phyloP scores from a whole-genome alignment of 371 early-diverging fungal genomes.

The Globomyces sp. region DNA sequence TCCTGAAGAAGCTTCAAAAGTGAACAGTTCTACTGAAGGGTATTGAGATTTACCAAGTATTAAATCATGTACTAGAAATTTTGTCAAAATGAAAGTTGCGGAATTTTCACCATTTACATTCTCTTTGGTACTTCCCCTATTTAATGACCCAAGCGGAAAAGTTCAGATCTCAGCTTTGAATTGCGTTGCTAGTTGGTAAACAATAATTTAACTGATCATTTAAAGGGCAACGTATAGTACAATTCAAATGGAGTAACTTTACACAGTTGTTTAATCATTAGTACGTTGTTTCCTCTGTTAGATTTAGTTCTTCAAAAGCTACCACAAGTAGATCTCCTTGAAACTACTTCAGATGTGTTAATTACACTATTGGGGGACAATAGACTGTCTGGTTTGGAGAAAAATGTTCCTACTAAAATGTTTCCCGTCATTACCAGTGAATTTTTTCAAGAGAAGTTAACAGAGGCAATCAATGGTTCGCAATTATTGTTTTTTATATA shows the following conservation, averaged over 20 bases:
- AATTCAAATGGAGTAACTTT: constrained; percentile 2
- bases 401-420: constrained; percentile 12
- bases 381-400: constrained; percentile 12
- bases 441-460: background rate
- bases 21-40: background rate
- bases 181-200: constrained; percentile 10
- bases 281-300: constrained; percentile 8
- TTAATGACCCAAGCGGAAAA: background rate
- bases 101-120: constrained; percentile 7
- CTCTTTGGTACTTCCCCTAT: background rate
- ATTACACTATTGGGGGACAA: constrained; percentile 10
- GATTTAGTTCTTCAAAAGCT: constrained; percentile 11
- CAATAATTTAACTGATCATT: too few relatives aligned
- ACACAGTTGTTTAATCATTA: background rate
- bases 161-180: constrained; percentile 1
- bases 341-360: constrained; percentile 16
- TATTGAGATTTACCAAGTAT: too few relatives aligned
- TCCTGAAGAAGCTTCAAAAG: constrained; percentile 12
- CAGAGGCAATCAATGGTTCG: background rate
- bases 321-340: constrained; percentile 7
- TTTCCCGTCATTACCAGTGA: background rate
- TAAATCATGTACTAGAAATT: too few relatives aligned
- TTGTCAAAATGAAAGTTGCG: constrained; percentile 9
- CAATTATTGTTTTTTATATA: background rate
- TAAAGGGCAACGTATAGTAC: constrained; percentile 8